These are phyloP conservation scores for Botrytis paeoniae DNA, from an alignment of 2,329 filamentous ascomycete species.

Conservation along the genomic window DNA sequence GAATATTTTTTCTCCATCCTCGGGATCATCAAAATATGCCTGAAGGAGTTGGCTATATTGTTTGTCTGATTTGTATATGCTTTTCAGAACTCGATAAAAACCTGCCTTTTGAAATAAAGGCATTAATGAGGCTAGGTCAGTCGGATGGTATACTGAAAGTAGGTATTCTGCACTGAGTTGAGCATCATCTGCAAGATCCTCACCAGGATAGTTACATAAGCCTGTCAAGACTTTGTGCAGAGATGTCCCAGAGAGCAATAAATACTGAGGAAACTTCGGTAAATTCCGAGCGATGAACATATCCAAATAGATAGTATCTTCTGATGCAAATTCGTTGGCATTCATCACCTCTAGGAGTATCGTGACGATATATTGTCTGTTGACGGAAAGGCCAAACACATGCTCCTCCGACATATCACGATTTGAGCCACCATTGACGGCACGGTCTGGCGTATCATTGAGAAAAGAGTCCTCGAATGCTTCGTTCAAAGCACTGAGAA, in stretches of 20 bases:
- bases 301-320: conserved; percentile 90
- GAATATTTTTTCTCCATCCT: conserved; percentile 74
- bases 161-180: conserved; percentile 97
- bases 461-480: conserved; percentile 94
- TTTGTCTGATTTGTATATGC: conserved; percentile 75
- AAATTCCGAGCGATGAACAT: conserved; percentile 98
- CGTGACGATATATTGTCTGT: conserved; percentile 87
- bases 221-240: conserved; percentile 77
- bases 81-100: conserved; percentile 90
- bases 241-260: conserved; percentile 82
- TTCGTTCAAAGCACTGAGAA: conserved; percentile 93
- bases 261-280: conserved; percentile 94
- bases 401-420: conserved; percentile 60
- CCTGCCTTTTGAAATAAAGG: conserved; percentile 73
- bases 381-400: conserved; percentile 69
- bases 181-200: conserved; percentile 83
- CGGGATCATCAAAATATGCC: conserved; percentile 80
- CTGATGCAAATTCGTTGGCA: conserved; percentile 66
- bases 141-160: conserved; percentile 87
- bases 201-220: conserved; percentile 78
- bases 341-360: conserved; percentile 92
- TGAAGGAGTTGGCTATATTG: conserved; percentile 76
- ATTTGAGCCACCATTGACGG: conserved; percentile 50
- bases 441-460: conserved; percentile 71
- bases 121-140: conserved; percentile 73